Conservation (phyloP, 1,284 basidiomycete species). For the Erythrobasidium hasegawianum region DNA sequence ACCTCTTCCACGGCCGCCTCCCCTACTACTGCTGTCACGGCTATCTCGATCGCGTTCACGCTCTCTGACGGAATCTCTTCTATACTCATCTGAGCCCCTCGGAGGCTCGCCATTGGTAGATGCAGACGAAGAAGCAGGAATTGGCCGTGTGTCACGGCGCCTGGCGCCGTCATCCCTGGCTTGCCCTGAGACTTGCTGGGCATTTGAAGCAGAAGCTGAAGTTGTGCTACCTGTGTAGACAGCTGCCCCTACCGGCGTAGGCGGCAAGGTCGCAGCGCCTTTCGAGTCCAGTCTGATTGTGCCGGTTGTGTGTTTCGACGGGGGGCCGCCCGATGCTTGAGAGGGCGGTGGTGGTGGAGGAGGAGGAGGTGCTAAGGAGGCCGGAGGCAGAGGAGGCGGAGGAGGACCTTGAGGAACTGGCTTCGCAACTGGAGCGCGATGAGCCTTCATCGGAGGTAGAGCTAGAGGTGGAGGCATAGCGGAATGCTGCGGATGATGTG, state of each 20-base stretch:
- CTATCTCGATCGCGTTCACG: not conserved
- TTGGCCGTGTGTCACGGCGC: too few species aligned
- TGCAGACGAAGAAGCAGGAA: too few species aligned
- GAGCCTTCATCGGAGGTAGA: conserved; percentile 18
- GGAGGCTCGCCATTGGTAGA: too few species aligned
- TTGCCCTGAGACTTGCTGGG: too few species aligned
- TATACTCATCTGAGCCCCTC: too few species aligned
- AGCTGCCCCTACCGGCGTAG: conserved; percentile 8
- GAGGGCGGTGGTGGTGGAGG: conserved; percentile 20
- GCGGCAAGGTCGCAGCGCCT: conserved; percentile 25
- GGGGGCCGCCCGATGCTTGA: not conserved
- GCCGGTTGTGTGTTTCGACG: not conserved
- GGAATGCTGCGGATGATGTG: not conserved
- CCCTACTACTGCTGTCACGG: not conserved
- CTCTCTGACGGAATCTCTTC: too few species aligned
- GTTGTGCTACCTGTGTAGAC: not conserved
- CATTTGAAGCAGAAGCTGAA: too few species aligned
- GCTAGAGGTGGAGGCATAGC: conserved; percentile 8
- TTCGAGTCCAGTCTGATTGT: conserved; percentile 5
- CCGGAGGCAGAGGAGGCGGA: conserved; percentile 15
- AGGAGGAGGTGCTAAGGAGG: conserved; percentile 9
- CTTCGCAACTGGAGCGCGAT: not conserved
- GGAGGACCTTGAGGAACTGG: not conserved
- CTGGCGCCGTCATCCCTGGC: too few species aligned
- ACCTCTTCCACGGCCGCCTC: conserved; percentile 1